Evolutionary conservation across 257 asterid genomes (phyloP), one percentile per base, ranked within the genome.

Genomic region (Petunia secreta): DNA sequence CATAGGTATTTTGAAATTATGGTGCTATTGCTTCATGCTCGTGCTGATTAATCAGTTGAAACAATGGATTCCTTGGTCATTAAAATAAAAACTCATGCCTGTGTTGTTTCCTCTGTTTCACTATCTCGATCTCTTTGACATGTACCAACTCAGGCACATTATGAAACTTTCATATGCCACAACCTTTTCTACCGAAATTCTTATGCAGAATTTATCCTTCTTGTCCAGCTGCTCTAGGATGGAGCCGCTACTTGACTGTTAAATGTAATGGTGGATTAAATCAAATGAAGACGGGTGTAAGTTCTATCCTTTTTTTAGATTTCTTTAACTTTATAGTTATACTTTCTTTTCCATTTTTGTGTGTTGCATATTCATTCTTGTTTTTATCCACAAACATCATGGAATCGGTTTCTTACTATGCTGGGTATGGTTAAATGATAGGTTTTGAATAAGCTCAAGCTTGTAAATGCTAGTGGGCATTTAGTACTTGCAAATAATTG

Each of bases 281-380:
- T 88, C 99, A 95, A 87, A 95, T 95, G 99, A 92, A 97, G 53
- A 87, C 94, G 59, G 99, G 99, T 82, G 99, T 95, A 83, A 87
- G 91, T 84, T 40, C 40, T 41, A 76, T 43, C 40, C 60, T 44
- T 8, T 67, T 67, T 44, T 81, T 75, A 54, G 40, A 43, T 9
- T 71, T 50, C 77, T 71, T 25, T 25, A 25, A 25, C 25, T 71
- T n/a, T n/a, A 4, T 79, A 53, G 58, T 77, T 80, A 52, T 13
- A 52, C 65, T 66, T 65, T 52, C 46, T 48, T 54, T 69, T 75
- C 65, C 25, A 38, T 64, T 34, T 6, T 65, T 81, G 73, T 58
- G n/a, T 62, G 82, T 63, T 79, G 25, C 60, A 53, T 63, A 39
- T 52, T 48, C 60, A 9, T 69, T 43, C 40, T n/a, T 67, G 57